Conservation (phyloP, 2,329 filamentous ascomycete species). For the Sphaerulina musiva region DNA sequence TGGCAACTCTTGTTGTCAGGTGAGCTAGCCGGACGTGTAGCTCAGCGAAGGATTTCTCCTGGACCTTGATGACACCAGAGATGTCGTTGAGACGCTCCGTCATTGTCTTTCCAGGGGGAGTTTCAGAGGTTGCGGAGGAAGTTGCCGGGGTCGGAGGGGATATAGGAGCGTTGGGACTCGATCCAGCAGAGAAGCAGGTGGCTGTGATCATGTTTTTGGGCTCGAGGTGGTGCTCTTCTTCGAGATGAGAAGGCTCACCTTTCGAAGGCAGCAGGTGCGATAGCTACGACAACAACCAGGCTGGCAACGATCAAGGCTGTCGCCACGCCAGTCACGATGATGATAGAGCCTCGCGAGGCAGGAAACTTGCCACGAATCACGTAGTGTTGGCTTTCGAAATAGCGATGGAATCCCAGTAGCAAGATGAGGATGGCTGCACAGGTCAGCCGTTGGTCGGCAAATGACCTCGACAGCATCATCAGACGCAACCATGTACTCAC, state of each 20-base stretch:
- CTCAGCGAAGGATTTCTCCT: neutral
- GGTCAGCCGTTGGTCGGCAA: neutral
- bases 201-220: neutral
- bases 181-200: neutral
- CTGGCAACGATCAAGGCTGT: constrained; percentile 53
- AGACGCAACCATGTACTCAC: constrained; percentile 17
- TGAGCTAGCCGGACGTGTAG: neutral
- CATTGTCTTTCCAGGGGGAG: neutral
- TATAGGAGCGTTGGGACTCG: neutral
- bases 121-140: neutral
- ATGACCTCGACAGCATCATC: too few species aligned
- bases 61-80: neutral
- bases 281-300: constrained; percentile 53
- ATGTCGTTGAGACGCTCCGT: neutral
- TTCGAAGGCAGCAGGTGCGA: constrained; percentile 45
- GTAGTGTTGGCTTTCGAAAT: constrained; percentile 72
- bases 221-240: neutral
- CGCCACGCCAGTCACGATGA: constrained; percentile 61
- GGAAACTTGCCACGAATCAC: constrained; percentile 74
- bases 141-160: neutral
- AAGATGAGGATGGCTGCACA: constrained; percentile 60
- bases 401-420: constrained; percentile 69
- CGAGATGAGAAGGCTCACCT: constrained; percentile 10
- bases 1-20: neutral
- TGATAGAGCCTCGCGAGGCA: constrained; percentile 66